phyloP scores from a whole-genome alignment of 306 rosid species.

The Mucuna pruriens region DNA sequence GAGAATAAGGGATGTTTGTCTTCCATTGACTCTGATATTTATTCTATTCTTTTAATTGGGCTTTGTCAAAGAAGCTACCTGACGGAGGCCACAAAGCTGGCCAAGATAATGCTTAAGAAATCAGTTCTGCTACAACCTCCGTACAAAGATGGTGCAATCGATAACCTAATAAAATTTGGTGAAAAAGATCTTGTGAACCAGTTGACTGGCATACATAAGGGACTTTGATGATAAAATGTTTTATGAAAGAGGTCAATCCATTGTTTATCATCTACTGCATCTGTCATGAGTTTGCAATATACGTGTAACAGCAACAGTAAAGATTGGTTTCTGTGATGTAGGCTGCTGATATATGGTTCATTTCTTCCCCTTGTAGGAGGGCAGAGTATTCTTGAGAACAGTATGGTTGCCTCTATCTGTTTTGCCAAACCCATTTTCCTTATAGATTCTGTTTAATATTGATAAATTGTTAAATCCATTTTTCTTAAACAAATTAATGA shows the following conservation, averaged over 20 bases:
- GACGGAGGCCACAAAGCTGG: constrained; percentile 65
- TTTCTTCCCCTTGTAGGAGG: background rate
- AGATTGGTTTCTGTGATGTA: background rate
- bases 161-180: constrained; percentile 53
- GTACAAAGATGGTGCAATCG: constrained; percentile 43
- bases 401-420: background rate
- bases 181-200: constrained; percentile 58
- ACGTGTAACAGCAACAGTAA: background rate
- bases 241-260: constrained; percentile 13
- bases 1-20: constrained; percentile 54
- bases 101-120: constrained; percentile 66
- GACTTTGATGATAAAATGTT: constrained; percentile 17
- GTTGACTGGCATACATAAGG: constrained; percentile 34
- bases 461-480: background rate
- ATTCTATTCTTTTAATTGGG: constrained; percentile 63
- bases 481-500: constrained; percentile 7
- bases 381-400: background rate
- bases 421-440: background rate
- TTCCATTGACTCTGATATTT: constrained; percentile 68
- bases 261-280: constrained; percentile 9
- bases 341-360: background rate
- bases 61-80: constrained; percentile 60
- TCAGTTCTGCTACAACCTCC: constrained; percentile 56
- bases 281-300: constrained; percentile 11
- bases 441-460: background rate